Evolutionary conservation across 1,139 yeast genomes (phyloP), one percentile per base, ranked within the genome.

Genomic region (Saccharomycopsis hybrid): DNA sequence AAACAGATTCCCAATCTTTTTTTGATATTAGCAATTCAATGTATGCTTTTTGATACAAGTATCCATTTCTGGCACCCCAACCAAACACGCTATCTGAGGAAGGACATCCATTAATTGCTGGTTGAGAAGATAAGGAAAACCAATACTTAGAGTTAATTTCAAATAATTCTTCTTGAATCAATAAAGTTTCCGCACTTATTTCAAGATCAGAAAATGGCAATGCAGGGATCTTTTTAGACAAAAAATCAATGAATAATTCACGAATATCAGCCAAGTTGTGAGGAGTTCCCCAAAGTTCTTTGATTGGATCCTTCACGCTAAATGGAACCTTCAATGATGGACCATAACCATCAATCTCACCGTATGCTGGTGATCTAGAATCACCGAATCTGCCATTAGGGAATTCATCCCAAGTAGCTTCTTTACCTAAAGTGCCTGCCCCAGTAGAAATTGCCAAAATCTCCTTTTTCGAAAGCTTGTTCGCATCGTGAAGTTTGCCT

Each of bases 301-400:
- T 96, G 60, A 76, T 80, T 42, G 74, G 73, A n/a, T 82, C 76
- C 5, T 89, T 76, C 11, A 86, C 79, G 7, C 55, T 54, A 11
- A 43, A 11, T 3, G 55, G 55, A n/a, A 71, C 72, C 60, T 89
- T 90, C 59, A 92, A 75, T 4, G 86, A 80, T 1, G 97, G 96
- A 1, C 98, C 97, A 65, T 92, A 92, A 35, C 97, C 98, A 63
- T 90, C 97, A 61, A 90, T 86, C 66, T 90, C 97, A 69, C 98
- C 98, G 67, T 85, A 92, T 0, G 98, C 92, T 4, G 98, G 98
- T 35, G 97, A 89, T 59, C 95, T 76, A 0, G 97, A 88, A 67
- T 94, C 97, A 67, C 98, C 97, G 65, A 89, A 92, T 68, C 98
- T 78, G 61, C 98, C 98, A 63, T 92, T 92, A 18, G 97, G 95